Base-by-base conservation (phyloP, 129 eudicot species). In the Flaveria trinervia region DNA sequence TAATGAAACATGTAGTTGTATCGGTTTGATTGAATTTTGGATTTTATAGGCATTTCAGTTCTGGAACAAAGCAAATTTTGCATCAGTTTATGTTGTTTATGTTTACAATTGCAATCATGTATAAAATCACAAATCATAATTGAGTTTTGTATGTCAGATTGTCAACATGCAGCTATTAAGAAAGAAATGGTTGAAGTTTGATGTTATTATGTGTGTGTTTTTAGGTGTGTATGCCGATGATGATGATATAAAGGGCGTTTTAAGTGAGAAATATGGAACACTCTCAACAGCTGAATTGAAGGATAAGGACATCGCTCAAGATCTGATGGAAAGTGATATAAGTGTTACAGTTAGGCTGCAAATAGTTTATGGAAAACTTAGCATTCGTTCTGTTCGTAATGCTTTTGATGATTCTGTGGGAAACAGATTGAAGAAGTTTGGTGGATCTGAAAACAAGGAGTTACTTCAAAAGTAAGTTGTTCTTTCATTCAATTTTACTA, bases 341-440 rank as follows among this genome's bases (percentile, higher is more conserved):
- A 69, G 86, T 75, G 84, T 91, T 85, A 94, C 96, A 20, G 85
- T 94, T 66, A 89, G 97, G 77, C 92, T 94, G 65, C 99, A 94
- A 76, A 94, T 94, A 70, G 99, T 94, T n/a, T 91, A 94, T 67
- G 96, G 97, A 68, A 84, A 77, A 75, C 78, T 94, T 68, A 94
- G 96, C 75, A 91, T 94, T 75, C 86, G 89, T 3, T 94, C 97
- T 22, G 99, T 94, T 20, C 89, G 99, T 25, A 91, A 85, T 80
- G 99, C 97, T 33, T 94, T 94, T 70, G 93, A 94, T 73, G 97
- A 89, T 48, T 94, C 99, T 25, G 97, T 94, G 0, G 99, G 97
- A 55, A 86, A 79, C 79, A 88, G 94, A 86, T 85, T 94, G 70
- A 82, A 89, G 68, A 87, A 89, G 81, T 91, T 91, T 80, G 96